Evolutionary conservation across 768 basidiomycete genomes (phyloP).

Genomic region (Porphyrellus cyaneotinctus): DNA sequence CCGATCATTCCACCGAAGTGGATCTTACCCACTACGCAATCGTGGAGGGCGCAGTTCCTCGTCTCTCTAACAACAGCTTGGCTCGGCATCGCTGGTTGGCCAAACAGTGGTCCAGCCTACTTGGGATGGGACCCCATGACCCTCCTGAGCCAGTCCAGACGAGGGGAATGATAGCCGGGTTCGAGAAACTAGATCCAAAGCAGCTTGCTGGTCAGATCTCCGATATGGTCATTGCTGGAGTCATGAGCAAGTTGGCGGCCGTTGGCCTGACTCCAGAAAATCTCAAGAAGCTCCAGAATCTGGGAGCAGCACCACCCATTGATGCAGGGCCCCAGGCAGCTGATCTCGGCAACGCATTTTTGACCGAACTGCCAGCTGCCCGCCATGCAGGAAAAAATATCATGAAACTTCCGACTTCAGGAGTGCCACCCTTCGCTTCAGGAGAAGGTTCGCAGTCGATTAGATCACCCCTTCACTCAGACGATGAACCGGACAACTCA

Average conservation of each 20-base stretch:
- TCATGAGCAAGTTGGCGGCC: neutral
- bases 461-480: too few species aligned
- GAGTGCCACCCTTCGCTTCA: too few species aligned
- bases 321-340: too few species aligned
- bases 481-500: too few species aligned
- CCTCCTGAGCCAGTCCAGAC: neutral
- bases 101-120: neutral
- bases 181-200: neutral
- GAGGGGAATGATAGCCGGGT: neutral
- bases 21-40: conserved; percentile 1
- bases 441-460: too few species aligned
- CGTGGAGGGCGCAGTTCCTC: neutral
- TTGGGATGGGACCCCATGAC: neutral
- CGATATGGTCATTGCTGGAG: neutral
- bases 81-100: conserved; percentile 2
- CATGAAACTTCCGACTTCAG: too few species aligned
- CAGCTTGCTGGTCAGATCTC: neutral
- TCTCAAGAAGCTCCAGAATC: neutral
- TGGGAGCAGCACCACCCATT: too few species aligned
- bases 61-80: neutral
- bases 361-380: too few species aligned
- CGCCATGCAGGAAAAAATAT: too few species aligned
- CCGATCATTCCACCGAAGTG: conserved; percentile 4
- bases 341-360: too few species aligned
- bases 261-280: neutral